Base-by-base conservation (phyloP, 345 rosid species). In the Erucastrum elatum region DNA sequence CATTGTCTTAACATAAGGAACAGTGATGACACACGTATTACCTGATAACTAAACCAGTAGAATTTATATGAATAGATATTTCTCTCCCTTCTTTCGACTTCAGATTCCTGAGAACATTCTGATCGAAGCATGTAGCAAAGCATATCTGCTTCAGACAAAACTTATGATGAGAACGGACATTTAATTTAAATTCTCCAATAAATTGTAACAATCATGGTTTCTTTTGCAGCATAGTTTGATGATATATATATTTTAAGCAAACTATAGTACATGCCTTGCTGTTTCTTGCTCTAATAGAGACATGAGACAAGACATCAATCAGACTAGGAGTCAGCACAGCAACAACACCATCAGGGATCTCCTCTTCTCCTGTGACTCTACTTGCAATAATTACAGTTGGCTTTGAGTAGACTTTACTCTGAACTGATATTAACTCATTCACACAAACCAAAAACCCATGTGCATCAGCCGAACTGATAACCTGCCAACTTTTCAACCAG, bases 301-400 rank as follows among this genome's bases (percentile, higher is more conserved):
- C 97, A 86, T 92, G 98, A 64, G 98, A 94, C 68, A 94, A 80
- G 76, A 94, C 97, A 86, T 94, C 98, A 62, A 97, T 96, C 98
- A 91, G 90, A 80, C 94, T 88, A 34, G 97, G 91, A 17, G 98
- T 94, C 87, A 94, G 86, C 76, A 94, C 92, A 68, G 98, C 97
- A 82, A 92, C 94, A 79, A 88, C 81, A 74, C 98, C 95, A 75
- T 85, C 94, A 26, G 98, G 98, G 76, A 94, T 90, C 88, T 94
- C 98, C 86, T 94, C 98, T 77, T 92, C 97, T 76, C 98, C 98
- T 71, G 80, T 90, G 66, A 94, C 97, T 83, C 83, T 85, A 81
- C 74, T 87, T 77, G 97, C 98, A 62, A 94, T 89, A 77, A 94
- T 80, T 34, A 94, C 86, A 37, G 98, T 94, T 63, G 98, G 98